Evolutionary conservation across 2,329 filamentous ascomycete genomes (phyloP).

Genomic region (Ophiosphaerella herpotricha): DNA sequence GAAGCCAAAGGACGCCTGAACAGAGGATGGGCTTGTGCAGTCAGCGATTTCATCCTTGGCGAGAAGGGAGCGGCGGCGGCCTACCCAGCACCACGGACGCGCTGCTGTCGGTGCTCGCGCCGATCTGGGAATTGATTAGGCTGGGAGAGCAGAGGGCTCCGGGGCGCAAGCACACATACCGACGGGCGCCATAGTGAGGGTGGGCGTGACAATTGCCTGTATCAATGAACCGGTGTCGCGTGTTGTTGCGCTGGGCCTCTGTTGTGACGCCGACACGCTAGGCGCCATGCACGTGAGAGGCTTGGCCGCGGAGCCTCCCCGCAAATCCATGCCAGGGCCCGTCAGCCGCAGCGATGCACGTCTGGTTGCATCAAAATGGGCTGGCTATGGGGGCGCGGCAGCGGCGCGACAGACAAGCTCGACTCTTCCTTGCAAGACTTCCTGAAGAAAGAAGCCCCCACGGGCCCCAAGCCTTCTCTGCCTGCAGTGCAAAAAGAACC

Average conservation of each 20-base stretch:
- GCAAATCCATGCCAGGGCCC: slow-evolving; percentile 3
- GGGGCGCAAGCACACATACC: slow-evolving; percentile 18
- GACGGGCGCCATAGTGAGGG: slow-evolving; percentile 40
- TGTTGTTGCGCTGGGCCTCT: slow-evolving; percentile 14
- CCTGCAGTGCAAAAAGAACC: slow-evolving; percentile 36
- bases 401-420: slow-evolving; percentile 65
- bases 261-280: slow-evolving; percentile 28
- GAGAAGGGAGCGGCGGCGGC: slow-evolving; percentile 22
- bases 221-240: slow-evolving; percentile 15
- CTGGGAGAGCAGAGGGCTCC: too few species aligned
- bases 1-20: slow-evolving; percentile 58
- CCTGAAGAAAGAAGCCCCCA: slow-evolving; percentile 78
- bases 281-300: slow-evolving; percentile 14
- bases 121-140: slow-evolving; percentile 46
- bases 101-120: slow-evolving; percentile 61
- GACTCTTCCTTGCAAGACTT: slow-evolving; percentile 85
- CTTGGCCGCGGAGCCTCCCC: slow-evolving; percentile 15
- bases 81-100: slow-evolving; percentile 62
- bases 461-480: slow-evolving; percentile 60
- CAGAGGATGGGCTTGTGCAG: slow-evolving; percentile 50
- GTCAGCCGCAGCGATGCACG: background rate
- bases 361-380: slow-evolving; percentile 53
- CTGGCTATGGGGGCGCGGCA: slow-evolving; percentile 62
- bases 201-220: slow-evolving; percentile 18
- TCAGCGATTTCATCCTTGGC: slow-evolving; percentile 21